Conservation (phyloP, 2,329 filamentous ascomycete genomes). For the Fusarium algeriense region DNA sequence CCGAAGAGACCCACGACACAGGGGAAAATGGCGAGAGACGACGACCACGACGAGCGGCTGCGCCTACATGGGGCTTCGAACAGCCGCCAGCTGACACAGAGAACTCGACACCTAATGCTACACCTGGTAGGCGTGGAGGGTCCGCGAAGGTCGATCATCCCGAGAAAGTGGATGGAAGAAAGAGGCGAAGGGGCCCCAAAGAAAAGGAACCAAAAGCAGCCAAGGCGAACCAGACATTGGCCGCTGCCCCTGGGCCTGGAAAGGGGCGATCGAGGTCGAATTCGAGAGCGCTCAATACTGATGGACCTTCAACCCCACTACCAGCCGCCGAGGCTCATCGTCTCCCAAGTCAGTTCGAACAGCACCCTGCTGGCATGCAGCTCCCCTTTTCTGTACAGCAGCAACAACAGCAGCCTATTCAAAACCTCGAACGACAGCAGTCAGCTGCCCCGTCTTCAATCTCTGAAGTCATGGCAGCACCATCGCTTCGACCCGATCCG, state of each 20-base stretch:
- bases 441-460: constrained; percentile 55
- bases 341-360: constrained; percentile 59
- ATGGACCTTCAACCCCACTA: constrained; percentile 56
- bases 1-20: constrained; percentile 67
- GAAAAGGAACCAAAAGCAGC: constrained; percentile 58
- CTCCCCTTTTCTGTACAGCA: constrained; percentile 54
- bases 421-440: constrained; percentile 53
- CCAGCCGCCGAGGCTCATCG: constrained; percentile 57
- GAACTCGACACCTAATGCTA: constrained; percentile 67
- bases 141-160: constrained; percentile 57
- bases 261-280: constrained; percentile 68
- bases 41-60: constrained; percentile 72
- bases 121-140: constrained; percentile 65
- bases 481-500: constrained; percentile 67
- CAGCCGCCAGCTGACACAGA: constrained; percentile 71
- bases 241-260: constrained; percentile 58
- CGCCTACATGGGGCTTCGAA: constrained; percentile 79
- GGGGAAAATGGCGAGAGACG: constrained; percentile 71
- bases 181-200: constrained; percentile 55
- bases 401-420: constrained; percentile 44
- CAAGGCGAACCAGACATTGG: constrained; percentile 59
- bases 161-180: constrained; percentile 61
- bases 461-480: constrained; percentile 68
- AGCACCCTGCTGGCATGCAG: constrained; percentile 56
- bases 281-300: constrained; percentile 62